Evolutionary conservation across 805 yeast genomes (phyloP).

Genomic region (Spathaspora hagerdaliae): DNA sequence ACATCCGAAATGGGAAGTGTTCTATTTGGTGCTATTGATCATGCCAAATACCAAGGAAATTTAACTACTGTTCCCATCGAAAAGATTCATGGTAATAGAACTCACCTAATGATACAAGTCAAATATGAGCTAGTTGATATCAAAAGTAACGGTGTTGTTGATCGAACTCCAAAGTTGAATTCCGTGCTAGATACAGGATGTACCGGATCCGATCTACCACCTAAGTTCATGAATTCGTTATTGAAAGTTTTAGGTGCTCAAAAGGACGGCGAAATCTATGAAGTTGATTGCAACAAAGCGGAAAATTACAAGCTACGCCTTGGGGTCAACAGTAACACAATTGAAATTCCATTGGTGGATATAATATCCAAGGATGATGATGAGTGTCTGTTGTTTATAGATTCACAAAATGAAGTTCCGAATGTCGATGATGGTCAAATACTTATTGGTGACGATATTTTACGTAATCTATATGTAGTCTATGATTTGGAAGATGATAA

Average conservation of each 20-base stretch:
- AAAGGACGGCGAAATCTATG: too few species aligned
- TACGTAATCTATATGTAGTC: slow-evolving; percentile 63
- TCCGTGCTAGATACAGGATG: slow-evolving; percentile 33
- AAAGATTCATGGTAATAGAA: slow-evolving; percentile 19
- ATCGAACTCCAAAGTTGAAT: too few species aligned
- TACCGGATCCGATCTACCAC: too few species aligned
- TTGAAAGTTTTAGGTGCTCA: too few species aligned
- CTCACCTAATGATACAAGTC: too few species aligned
- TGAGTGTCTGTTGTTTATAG: too few species aligned
- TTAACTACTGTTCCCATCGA: slow-evolving; percentile 21
- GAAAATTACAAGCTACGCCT: slow-evolving; percentile 24
- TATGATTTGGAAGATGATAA: too few species aligned
- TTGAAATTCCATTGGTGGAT: slow-evolving; percentile 45
- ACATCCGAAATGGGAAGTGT: slow-evolving; percentile 26
- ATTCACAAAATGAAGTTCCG: too few species aligned
- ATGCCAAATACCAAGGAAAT: slow-evolving; percentile 34
- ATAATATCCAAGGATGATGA: slow-evolving; percentile 20
- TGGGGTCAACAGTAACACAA: slow-evolving; percentile 55
- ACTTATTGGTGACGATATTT: slow-evolving; percentile 61
- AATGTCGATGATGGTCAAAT: too few species aligned
- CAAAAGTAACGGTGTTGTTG: slow-evolving; percentile 11
- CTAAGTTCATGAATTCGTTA: too few species aligned
- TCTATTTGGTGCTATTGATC: slow-evolving; percentile 43
- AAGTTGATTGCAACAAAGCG: slow-evolving; percentile 37
- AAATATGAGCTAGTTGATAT: too few species aligned